A percentile compares a stretch with the other conserved stretches of the same genome.
phyloP scores from a whole-genome alignment of 1,284 basidiomycete genomes.

The Wallemia hederae region DNA sequence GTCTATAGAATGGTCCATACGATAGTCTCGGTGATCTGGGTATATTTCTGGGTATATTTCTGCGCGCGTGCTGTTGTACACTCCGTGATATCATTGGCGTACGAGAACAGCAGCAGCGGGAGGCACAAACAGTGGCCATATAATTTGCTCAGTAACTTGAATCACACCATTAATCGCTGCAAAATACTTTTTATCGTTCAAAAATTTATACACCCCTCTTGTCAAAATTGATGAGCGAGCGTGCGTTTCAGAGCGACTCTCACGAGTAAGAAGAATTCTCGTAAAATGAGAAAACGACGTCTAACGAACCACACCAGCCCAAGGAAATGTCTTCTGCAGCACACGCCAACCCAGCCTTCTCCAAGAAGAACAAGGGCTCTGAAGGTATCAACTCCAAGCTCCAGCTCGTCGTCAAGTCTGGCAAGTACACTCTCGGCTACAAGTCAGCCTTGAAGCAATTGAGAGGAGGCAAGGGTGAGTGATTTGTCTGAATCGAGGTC shows the following conservation, averaged over 20 bases:
- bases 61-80: no score
- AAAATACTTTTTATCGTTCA: no score
- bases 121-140: background rate
- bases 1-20: no score
- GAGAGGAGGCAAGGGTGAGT: conserved; percentile 86
- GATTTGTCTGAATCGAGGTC: conserved; percentile 7
- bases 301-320: background rate
- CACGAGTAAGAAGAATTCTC: no score
- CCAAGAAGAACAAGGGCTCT: conserved; percentile 73
- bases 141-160: no score
- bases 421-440: conserved; percentile 72
- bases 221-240: no score
- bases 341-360: conserved; percentile 40
- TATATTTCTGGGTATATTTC: background rate
- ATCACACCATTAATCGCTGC: no score
- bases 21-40: background rate
- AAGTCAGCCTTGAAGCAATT: conserved; percentile 95
- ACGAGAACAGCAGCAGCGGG: no score
- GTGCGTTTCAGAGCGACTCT: background rate
- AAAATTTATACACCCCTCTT: no score
- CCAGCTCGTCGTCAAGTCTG: conserved; percentile 90
- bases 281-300: background rate
- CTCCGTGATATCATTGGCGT: no score
- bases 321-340: background rate
- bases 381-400: conserved; percentile 90